Percentiles rank a stretch among this genome's conserved stretches.
Evolutionary conservation across 495 filamentous ascomycete genomes (phyloP).

Genomic region (Schizothecium vesticola): DNA sequence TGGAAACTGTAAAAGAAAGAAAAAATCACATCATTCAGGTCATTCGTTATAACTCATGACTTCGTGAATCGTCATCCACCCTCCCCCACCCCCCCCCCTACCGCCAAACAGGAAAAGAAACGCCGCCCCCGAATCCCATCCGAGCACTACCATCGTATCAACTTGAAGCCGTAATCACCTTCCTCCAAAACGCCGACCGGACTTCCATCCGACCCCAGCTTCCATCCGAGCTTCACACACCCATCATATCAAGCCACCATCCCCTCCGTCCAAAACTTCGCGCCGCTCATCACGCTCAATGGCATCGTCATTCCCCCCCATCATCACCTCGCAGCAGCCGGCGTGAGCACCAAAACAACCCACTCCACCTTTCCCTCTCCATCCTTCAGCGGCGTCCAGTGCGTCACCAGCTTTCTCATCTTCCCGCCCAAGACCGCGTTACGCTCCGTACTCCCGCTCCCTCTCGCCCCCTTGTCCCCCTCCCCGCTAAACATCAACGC

Average conservation of each 20-base stretch:
- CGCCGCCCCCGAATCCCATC: no score
- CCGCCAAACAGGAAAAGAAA: neutral
- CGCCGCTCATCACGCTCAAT: neutral
- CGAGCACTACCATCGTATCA: neutral
- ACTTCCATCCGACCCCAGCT: no score
- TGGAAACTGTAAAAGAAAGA: neutral
- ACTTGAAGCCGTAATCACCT: neutral
- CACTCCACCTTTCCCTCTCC: constrained; percentile 39
- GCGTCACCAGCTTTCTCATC: constrained; percentile 42
- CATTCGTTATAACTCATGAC: neutral
- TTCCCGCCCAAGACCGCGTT: constrained; percentile 20
- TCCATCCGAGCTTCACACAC: no score
- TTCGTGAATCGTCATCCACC: neutral
- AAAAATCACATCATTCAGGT: neutral
- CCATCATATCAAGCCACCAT: neutral
- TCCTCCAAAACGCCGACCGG: neutral
- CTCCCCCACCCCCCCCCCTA: neutral
- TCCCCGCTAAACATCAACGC: constrained; percentile 7
- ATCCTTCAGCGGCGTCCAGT: constrained; percentile 54
- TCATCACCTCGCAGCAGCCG: constrained; percentile 8
- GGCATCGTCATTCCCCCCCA: neutral
- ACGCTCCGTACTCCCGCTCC: constrained; percentile 26
- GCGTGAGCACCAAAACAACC: constrained; percentile 42
- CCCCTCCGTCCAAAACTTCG: neutral
- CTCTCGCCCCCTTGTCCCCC: constrained; percentile 9